These are phyloP conservation scores for Bidens hawaiensis DNA, from an alignment of 140 eudicot genomes.

Conservation along the genomic window DNA sequence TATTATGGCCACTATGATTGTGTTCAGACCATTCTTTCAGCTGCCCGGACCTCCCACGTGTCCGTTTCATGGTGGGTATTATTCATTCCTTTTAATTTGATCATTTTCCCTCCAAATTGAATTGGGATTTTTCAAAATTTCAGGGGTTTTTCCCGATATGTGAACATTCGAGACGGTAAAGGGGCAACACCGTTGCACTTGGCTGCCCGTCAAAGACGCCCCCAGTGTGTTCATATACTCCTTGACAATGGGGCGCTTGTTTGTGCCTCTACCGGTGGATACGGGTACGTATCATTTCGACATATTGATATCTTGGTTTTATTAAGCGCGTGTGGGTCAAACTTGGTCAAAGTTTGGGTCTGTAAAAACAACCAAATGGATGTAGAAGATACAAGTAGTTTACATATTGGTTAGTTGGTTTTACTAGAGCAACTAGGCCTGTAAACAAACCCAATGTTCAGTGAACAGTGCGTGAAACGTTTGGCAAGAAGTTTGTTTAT, in stretches of 20 bases:
- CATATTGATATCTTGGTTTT: not conserved
- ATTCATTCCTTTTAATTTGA: not conserved
- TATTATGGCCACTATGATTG: constrained; percentile 88
- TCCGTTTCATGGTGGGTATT: constrained; percentile 74
- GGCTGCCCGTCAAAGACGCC: constrained; percentile 84
- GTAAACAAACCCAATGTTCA: too few relatives aligned
- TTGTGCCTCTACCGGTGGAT: constrained; percentile 92
- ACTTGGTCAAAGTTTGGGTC: not conserved
- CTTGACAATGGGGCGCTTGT: constrained; percentile 84
- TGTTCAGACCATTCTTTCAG: constrained; percentile 64
- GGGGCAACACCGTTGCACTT: constrained; percentile 97
- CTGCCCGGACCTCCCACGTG: constrained; percentile 73
- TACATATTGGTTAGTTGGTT: too few relatives aligned
- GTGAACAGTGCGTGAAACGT: too few relatives aligned
- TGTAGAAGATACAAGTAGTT: too few relatives aligned
- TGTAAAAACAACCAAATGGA: not conserved
- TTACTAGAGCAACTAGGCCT: too few relatives aligned
- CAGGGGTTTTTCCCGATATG: constrained; percentile 90
- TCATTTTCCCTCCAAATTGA: not conserved
- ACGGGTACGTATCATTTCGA: constrained; percentile 47
- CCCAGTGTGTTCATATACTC: constrained; percentile 76
- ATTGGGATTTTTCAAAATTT: constrained; percentile 12
- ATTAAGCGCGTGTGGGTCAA: not conserved
- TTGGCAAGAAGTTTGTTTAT: too few relatives aligned
- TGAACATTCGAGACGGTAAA: constrained; percentile 90